Conservation (phyloP, 345 rosid genomes). For the Salix purpurea region DNA sequence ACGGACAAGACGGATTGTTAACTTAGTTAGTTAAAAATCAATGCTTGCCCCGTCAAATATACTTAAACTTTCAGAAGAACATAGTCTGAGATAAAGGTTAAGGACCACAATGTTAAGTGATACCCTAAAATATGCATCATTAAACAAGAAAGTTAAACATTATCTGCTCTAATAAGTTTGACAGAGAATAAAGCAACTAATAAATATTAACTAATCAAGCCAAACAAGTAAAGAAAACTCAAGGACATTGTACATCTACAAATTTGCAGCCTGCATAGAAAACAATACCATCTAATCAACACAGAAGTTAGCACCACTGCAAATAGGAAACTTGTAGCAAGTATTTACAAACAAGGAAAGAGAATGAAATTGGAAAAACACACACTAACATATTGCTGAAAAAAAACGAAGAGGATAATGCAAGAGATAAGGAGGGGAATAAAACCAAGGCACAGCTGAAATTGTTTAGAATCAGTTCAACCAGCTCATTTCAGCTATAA, state of each 20-base stretch:
- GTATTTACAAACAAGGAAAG: background rate
- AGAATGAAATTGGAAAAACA: background rate
- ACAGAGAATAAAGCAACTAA: background rate
- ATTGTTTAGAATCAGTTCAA: background rate
- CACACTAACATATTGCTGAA: background rate
- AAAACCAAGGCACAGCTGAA: background rate
- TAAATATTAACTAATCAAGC: background rate
- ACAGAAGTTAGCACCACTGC: slow-evolving; percentile 2
- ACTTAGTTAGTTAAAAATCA: slow-evolving; percentile 48
- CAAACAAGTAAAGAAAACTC: background rate
- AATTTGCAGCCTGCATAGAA: background rate
- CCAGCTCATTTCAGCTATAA: background rate
- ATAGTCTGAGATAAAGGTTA: slow-evolving; percentile 22
- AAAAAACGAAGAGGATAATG: background rate
- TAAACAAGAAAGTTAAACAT: background rate
- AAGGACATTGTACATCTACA: background rate
- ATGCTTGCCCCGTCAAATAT: slow-evolving; percentile 23
- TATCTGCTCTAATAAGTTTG: background rate
- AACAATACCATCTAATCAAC: background rate
- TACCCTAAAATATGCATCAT: background rate
- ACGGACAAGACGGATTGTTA: slow-evolving; percentile 49
- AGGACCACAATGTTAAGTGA: slow-evolving; percentile 5
- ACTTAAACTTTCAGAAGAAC: slow-evolving; percentile 18
- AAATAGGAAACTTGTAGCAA: background rate
- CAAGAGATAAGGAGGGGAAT: background rate